Conservation (phyloP, 805 yeast genomes). For the Hemisphaericaspora nanyangensis region DNA sequence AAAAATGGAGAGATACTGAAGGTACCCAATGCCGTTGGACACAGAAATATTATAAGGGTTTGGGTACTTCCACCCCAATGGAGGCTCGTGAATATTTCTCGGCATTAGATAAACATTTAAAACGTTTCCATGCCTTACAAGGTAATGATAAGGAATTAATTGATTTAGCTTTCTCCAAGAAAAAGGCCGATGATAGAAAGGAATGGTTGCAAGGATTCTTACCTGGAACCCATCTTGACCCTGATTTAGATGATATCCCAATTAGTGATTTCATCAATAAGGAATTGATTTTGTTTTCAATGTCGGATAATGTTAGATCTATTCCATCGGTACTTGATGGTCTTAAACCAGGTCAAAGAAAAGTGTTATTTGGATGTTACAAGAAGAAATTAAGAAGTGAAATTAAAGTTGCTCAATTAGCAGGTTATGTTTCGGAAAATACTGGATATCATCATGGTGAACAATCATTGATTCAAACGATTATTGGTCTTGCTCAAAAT, state of each 20-base stretch:
- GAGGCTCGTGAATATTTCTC: constrained; percentile 89
- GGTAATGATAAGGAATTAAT: constrained; percentile 73
- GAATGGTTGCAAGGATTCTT: constrained; percentile 90
- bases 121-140: constrained; percentile 76
- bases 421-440: constrained; percentile 82
- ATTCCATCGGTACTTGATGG: constrained; percentile 95
- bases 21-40: constrained; percentile 76
- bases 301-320: constrained; percentile 95
- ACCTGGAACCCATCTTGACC: constrained; percentile 91
- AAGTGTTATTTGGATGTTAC: constrained; percentile 84
- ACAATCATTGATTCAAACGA: constrained; percentile 79
- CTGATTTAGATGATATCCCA: constrained; percentile 70
- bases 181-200: constrained; percentile 94
- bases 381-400: constrained; percentile 73
- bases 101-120: constrained; percentile 79
- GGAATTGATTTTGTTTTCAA: constrained; percentile 88
- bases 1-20: constrained; percentile 84
- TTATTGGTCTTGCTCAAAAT: constrained; percentile 91
- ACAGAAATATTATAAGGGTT: constrained; percentile 95
- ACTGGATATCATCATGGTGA: constrained; percentile 98
- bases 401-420: constrained; percentile 85
- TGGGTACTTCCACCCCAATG: constrained; percentile 85
- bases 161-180: constrained; percentile 91
- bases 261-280: constrained; percentile 92
- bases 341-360: constrained; percentile 94